Percentiles rank a stretch among this genome's conserved stretches.
Evolutionary conservation across 768 basidiomycete species (phyloP).

Genomic region (Hemileccinum impolitum): DNA sequence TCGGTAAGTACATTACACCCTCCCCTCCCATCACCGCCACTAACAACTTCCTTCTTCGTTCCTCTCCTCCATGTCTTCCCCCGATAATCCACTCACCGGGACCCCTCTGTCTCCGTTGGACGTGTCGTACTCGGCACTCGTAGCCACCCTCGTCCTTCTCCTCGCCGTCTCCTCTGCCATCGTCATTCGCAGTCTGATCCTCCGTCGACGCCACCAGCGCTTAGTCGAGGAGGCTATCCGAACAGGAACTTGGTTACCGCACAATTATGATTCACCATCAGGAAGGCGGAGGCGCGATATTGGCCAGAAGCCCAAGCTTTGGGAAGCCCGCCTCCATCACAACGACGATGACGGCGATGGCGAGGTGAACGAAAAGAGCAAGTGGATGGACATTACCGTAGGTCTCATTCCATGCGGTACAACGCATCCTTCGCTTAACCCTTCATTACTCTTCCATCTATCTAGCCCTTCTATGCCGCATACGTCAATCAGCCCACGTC

Average conservation of each 20-base stretch:
- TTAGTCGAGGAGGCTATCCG: slow-evolving; percentile 62
- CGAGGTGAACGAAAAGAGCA: slow-evolving; percentile 17
- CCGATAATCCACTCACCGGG: not conserved
- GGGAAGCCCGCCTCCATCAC: slow-evolving; percentile 25
- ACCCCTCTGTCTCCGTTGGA: slow-evolving; percentile 3
- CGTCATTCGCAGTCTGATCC: slow-evolving; percentile 58
- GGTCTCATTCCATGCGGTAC: not conserved
- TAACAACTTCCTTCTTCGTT: not conserved
- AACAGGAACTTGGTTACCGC: slow-evolving; percentile 57
- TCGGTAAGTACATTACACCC: slow-evolving; percentile 20
- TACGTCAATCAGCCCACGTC: slow-evolving; percentile 14
- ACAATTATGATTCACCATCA: slow-evolving; percentile 8
- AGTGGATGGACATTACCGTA: slow-evolving; percentile 31
- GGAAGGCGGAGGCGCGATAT: slow-evolving; percentile 25
- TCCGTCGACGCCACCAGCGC: slow-evolving; percentile 58
- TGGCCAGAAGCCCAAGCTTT: slow-evolving; percentile 31
- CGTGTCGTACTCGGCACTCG: slow-evolving; percentile 41
- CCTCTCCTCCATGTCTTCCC: slow-evolving; percentile 17
- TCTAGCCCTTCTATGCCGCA: slow-evolving; percentile 25
- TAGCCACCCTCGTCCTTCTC: slow-evolving; percentile 65
- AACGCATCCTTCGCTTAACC: not conserved
- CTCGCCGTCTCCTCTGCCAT: slow-evolving; percentile 66
- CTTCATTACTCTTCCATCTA: not conserved
- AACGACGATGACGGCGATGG: slow-evolving; percentile 8
- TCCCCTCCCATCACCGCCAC: not conserved